These are phyloP conservation scores for Aspergillus taichungensis DNA, from an alignment of 495 filamentous ascomycete genomes.

Conservation along the genomic window DNA sequence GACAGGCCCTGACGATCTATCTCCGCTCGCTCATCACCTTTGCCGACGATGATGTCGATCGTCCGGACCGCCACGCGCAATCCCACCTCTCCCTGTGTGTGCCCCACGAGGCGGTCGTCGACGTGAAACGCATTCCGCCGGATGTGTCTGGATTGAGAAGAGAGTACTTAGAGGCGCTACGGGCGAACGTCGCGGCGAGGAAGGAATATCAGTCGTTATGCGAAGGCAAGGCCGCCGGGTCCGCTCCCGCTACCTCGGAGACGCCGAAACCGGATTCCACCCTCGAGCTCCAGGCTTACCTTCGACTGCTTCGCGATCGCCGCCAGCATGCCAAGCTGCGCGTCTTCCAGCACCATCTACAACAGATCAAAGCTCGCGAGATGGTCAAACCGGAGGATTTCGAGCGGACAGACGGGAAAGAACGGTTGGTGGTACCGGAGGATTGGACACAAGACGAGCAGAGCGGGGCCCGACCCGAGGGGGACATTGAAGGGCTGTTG, in stretches of 20 bases:
- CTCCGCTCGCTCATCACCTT: conserved; percentile 34
- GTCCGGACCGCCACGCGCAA: conserved; percentile 13
- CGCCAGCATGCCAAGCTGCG: conserved; percentile 45
- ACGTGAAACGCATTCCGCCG: conserved; percentile 30
- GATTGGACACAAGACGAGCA: conserved; percentile 9
- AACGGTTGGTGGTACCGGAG: conserved; percentile 35
- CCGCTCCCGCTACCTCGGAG: neutral
- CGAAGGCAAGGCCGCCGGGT: conserved; percentile 12
- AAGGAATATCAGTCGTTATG: conserved; percentile 34
- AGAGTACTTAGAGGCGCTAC: conserved; percentile 51
- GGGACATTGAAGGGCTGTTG: conserved; percentile 40
- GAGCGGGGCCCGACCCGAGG: conserved; percentile 13
- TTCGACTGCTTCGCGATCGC: conserved; percentile 46
- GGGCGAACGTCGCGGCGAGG: conserved; percentile 46
- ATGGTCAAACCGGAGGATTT: conserved; percentile 41
- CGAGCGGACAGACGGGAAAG: conserved; percentile 33
- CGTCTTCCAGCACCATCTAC: conserved; percentile 42
- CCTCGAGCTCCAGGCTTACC: conserved; percentile 39
- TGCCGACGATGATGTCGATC: conserved; percentile 18
- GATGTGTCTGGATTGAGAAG: conserved; percentile 32
- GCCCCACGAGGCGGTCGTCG: conserved; percentile 24
- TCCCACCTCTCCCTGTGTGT: conserved; percentile 31
- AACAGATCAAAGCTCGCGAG: conserved; percentile 27
- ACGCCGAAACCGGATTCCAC: conserved; percentile 9
- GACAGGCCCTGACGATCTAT: conserved; percentile 35